Base-by-base conservation (phyloP, 164 flowering plant species). In the Liriodendron chinense region DNA sequence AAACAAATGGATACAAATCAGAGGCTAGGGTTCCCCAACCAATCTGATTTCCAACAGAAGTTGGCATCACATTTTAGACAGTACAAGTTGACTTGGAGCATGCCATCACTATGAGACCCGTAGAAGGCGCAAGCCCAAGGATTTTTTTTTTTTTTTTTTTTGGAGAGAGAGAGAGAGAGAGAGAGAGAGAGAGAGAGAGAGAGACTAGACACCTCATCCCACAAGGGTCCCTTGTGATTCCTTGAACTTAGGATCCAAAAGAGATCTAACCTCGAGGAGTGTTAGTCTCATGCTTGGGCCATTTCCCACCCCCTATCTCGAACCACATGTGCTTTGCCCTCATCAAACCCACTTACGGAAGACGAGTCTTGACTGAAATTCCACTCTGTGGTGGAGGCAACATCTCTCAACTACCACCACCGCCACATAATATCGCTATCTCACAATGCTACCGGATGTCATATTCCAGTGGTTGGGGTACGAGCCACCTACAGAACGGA, bases 171-270 rank as follows among this genome's bases (percentile, higher is more conserved):
- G n/a, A n/a, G n/a, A n/a, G n/a, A n/a, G n/a, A n/a, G n/a, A n/a
- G n/a, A n/a, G n/a, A n/a, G n/a, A n/a, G n/a, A n/a, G n/a, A n/a
- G n/a, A n/a, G n/a, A n/a, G n/a, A n/a, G n/a, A n/a, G n/a, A n/a
- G n/a, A n/a, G n/a, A n/a, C 98, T 93, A 49, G 98, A 89, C 71
- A 93, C 90, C 81, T 94, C 98, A 80, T 94, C 97, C 98, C 98
- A 94, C 59, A 94, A 73, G 43, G 97, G 97, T 49, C 98, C 98
- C 73, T 94, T 94, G 70, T 94, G 98, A 81, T 90, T 94, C 98
- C 71, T 91, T 92, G 83, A 94, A 94, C 84, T 87, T 94, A 69
- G 80, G 59, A 83, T 94, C 96, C 72, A 94, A 90, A 21, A 87
- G 83, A 80, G 98, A 89, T 84, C 98, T 89, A 86, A 94, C 86